phyloP scores from a whole-genome alignment of 177 flowering plant genomes.

The Tripterygium wilfordii region DNA sequence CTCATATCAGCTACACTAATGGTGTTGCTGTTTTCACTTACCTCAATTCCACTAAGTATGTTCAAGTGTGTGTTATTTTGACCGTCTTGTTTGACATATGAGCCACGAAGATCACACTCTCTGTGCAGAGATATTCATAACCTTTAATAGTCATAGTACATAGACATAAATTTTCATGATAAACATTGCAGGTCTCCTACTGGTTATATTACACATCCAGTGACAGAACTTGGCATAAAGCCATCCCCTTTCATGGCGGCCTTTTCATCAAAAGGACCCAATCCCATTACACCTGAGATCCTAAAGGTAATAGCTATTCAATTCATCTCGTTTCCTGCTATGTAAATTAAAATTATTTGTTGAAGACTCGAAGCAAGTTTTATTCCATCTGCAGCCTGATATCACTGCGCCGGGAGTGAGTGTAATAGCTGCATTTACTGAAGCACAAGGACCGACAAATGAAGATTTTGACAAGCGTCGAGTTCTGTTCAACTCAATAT shows the following conservation, averaged over 20 bases:
- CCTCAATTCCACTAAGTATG: conserved; percentile 30
- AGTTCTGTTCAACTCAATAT: conserved; percentile 28
- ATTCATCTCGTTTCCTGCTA: not conserved
- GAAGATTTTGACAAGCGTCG: conserved; percentile 30
- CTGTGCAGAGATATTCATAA: too few species aligned
- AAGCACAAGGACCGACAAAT: conserved; percentile 32
- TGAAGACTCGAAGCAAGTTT: too few species aligned
- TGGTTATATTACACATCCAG: conserved; percentile 29
- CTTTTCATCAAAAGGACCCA: conserved; percentile 50
- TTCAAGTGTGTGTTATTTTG: not conserved
- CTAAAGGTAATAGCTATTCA: conserved; percentile 33
- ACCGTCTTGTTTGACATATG: not conserved
- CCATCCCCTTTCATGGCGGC: conserved; percentile 49
- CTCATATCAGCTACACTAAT: conserved; percentile 24
- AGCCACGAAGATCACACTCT: too few species aligned
- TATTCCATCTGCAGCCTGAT: conserved; percentile 47
- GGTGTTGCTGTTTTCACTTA: conserved; percentile 16
- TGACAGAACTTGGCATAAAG: conserved; percentile 17
- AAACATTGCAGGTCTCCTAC: conserved; percentile 23
- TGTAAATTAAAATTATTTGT: not conserved
- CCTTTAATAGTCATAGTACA: too few species aligned
- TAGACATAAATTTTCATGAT: too few species aligned
- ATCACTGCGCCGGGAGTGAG: conserved; percentile 75
- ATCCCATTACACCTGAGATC: conserved; percentile 33
- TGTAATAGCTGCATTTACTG: conserved; percentile 60